Base-by-base conservation (phyloP, 352 stramenopile species). In the Phytophthora boehmeriae region DNA sequence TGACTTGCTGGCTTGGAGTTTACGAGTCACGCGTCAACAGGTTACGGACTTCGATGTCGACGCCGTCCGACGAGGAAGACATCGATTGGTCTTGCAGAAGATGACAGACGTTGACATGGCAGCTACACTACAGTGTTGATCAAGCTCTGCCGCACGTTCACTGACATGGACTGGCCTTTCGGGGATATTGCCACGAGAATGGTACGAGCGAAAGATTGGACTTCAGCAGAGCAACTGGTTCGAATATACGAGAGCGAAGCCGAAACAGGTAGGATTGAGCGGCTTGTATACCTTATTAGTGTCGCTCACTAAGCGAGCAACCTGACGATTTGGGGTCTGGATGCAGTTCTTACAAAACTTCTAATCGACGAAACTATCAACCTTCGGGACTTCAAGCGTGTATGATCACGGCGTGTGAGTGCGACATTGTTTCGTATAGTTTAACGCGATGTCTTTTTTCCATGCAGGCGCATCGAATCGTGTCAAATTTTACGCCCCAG, bases 161-260 rank as follows among this genome's bases (percentile, higher is more conserved):
- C 22, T 6, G 36, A 54, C 1, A 27, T 83, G 10, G 44, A 66
- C 4, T 87, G 73, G 75, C 55, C 70, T 4, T 75, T 79, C 22
- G 54, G 59, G 1, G 34, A 17, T 0, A 76, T 86, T 27, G 68
- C 83, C 16, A 41, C 43, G 10, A 52, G 42, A 16, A 81, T 88
- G 66, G 70, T 79, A 10, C 57, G 65, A 34, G 60, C 64, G 4
- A 91, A 88, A 47, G 79, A 91, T 48, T 91, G 81, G 81, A 69
- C 68, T 1, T 83, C 77, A 1, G 77, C 81, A 8, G 81, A 89
- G 54, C 52, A 86, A 1, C 25, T 89, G 4, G 69, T 68, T 46
- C 66, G 68, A 8, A 86, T 68, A 0, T 85, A 83, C 36, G 65
- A 80, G 2, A n/a, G 22, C 17, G 50, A 61, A 19, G 51, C 35